Percentiles rank a stretch among this genome's conserved stretches.
Conservation (phyloP, 805 yeast genomes). For the Yarrowia osloensis region DNA sequence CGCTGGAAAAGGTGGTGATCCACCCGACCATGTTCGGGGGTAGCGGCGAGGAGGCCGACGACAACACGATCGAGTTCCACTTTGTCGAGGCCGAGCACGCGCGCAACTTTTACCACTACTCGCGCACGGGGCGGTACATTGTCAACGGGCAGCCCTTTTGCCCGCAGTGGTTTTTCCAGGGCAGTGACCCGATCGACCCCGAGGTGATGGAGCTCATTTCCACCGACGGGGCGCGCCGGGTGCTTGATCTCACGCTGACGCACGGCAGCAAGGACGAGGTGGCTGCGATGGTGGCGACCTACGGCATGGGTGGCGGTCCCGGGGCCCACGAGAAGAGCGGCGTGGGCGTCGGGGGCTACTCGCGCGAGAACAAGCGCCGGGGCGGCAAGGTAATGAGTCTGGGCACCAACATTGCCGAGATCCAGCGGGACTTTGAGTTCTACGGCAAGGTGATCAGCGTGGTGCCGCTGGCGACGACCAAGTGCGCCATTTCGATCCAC, state of each 20-base stretch:
- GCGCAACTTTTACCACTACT: slow-evolving; percentile 23
- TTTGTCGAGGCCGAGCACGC: slow-evolving; percentile 30
- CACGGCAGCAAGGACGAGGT: slow-evolving; percentile 12
- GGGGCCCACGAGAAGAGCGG: background rate
- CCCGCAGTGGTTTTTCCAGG: slow-evolving; percentile 29
- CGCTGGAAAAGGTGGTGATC: slow-evolving; percentile 12
- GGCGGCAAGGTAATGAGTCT: slow-evolving; percentile 16
- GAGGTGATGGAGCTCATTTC: background rate
- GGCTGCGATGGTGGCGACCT: slow-evolving; percentile 8
- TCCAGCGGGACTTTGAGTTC: slow-evolving; percentile 19
- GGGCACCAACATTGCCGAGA: slow-evolving; percentile 25
- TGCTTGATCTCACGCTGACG: background rate
- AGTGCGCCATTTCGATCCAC: slow-evolving; percentile 23
- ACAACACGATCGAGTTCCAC: slow-evolving; percentile 27
- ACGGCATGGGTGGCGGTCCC: background rate
- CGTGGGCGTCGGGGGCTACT: background rate
- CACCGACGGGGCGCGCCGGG: slow-evolving; percentile 15
- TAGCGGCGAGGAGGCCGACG: slow-evolving; percentile 8
- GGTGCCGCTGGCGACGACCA: slow-evolving; percentile 17
- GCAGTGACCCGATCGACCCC: slow-evolving; percentile 13
- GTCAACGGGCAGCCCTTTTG: slow-evolving; percentile 27
- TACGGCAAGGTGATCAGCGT: slow-evolving; percentile 26
- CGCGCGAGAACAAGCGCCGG: slow-evolving; percentile 21
- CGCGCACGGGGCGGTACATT: slow-evolving; percentile 24
- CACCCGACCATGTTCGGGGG: slow-evolving; percentile 28